These are phyloP conservation scores for Carex littledalei DNA, from an alignment of 176 grass and related monocot species.

Conservation along the genomic window DNA sequence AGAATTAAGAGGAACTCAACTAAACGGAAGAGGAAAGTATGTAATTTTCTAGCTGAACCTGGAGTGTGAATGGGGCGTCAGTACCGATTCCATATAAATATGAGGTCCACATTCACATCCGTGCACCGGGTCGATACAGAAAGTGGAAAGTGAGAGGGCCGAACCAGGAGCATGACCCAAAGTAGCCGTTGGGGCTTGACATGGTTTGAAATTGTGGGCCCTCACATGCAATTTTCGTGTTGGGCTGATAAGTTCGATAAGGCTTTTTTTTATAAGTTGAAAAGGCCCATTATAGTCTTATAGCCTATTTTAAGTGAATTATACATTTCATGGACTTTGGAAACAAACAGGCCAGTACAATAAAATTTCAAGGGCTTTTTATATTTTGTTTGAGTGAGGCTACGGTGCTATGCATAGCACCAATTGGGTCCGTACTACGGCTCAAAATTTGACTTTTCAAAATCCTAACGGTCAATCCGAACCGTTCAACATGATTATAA, in stretches of 20 bases:
- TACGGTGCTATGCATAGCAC: no score
- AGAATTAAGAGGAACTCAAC: background rate
- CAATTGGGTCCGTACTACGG: no score
- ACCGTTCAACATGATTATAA: no score
- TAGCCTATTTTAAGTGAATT: background rate
- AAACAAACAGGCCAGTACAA: background rate
- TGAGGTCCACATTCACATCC: background rate
- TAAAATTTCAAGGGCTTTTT: background rate
- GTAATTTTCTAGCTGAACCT: background rate
- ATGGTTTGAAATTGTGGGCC: conserved; percentile 11
- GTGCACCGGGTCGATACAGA: background rate
- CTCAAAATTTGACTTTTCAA: no score
- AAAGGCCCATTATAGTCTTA: background rate
- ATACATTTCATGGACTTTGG: background rate
- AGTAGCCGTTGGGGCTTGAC: conserved; percentile 28
- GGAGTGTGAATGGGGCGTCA: background rate
- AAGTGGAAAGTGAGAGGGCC: background rate
- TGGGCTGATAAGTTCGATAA: background rate
- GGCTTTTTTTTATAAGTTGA: background rate
- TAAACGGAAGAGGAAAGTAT: background rate
- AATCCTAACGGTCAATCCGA: no score
- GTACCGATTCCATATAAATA: background rate
- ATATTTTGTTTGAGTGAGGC: background rate
- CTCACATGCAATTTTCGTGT: background rate
- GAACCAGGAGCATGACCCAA: background rate